Conservation (phyloP, 495 filamentous ascomycete genomes). For the Bryoglossum gracile region DNA sequence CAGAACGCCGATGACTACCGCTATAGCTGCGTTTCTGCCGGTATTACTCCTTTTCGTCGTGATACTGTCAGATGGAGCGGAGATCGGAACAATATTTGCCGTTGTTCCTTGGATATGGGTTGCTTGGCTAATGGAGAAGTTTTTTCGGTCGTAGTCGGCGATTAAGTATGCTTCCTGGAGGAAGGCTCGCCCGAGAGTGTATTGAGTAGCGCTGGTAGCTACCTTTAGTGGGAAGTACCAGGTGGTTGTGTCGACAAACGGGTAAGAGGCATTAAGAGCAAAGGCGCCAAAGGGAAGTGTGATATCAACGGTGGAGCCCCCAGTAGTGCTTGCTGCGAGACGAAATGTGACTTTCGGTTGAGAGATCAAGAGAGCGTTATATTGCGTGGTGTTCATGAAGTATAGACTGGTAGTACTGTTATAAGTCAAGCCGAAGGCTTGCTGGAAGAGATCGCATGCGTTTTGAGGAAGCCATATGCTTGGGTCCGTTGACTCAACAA, state of each 20-base stretch:
- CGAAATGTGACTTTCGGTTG: constrained; percentile 44
- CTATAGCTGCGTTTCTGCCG: background rate
- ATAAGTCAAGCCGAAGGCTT: constrained; percentile 41
- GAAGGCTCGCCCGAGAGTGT: constrained; percentile 47
- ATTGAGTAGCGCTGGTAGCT: constrained; percentile 42
- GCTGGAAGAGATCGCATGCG: constrained; percentile 45
- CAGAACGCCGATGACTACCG: background rate
- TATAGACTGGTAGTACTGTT: constrained; percentile 39
- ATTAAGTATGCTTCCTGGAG: constrained; percentile 43
- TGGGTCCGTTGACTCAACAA: constrained; percentile 46
- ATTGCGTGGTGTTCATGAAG: constrained; percentile 38
- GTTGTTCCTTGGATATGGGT: background rate
- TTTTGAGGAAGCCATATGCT: constrained; percentile 47
- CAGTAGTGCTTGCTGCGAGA: constrained; percentile 31
- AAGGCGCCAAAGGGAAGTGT: constrained; percentile 45
- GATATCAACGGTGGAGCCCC: constrained; percentile 38
- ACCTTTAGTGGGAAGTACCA: constrained; percentile 47
- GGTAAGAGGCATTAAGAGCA: constrained; percentile 37
- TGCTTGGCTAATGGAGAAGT: constrained; percentile 7
- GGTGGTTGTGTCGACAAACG: constrained; percentile 29
- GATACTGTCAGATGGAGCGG: background rate
- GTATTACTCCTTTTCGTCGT: background rate
- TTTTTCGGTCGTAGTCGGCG: constrained; percentile 9
- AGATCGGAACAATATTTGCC: background rate
- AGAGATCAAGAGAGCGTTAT: constrained; percentile 31